Base-by-base conservation (phyloP, 2,329 filamentous ascomycete genomes). In the Lasiodiplodia hormozganensis region DNA sequence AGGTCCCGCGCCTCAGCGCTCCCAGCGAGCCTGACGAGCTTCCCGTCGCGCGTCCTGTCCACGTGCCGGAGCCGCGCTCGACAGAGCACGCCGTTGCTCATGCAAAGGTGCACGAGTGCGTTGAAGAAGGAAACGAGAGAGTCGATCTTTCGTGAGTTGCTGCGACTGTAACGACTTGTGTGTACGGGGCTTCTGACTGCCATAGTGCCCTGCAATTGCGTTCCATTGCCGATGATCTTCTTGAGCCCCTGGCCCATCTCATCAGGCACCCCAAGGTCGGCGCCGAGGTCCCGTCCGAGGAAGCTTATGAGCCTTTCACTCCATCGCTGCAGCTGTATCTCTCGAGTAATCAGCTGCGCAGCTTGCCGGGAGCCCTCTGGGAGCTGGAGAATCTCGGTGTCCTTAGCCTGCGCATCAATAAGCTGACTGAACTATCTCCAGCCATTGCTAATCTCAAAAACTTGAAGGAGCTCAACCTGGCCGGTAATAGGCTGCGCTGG, bases 321-420 rank as follows among this genome's bases (percentile, higher is more conserved):
- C 88, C 89, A 0, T 79, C 84, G 62, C 79, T 93, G 57, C 84
- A 88, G 72, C 76, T 93, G 1, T 90, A 87, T 69, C 79, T 93
- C 16, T 85, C 85, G 14, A 83, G 82, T 65, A 93, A 93, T 73
- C 75, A 77, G 0, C 82, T 93, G 4, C 77, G 76, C 2, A 79
- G 80, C 16, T 80, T 92, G 1, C 90, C 91, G 0, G 81, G 82
- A 2, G 85, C 87, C 58, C 77, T 93, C 2, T 90, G 91, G 73
- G 83, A 86, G 57, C 79, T 93, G 2, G 80, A 87, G 25, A 81
- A 88, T 72, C 80, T 93, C 36, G 89, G 87, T 0, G 86, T 89
- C 18, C 84, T 93, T 14, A 92, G 86, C 72, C 82, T 93, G 18
- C 87, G 91, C 43, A 86, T 84, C 69, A 92, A 92, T 73, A 76